phyloP scores from a whole-genome alignment of 805 yeast genomes.

The Suhomyces kilbournensis region DNA sequence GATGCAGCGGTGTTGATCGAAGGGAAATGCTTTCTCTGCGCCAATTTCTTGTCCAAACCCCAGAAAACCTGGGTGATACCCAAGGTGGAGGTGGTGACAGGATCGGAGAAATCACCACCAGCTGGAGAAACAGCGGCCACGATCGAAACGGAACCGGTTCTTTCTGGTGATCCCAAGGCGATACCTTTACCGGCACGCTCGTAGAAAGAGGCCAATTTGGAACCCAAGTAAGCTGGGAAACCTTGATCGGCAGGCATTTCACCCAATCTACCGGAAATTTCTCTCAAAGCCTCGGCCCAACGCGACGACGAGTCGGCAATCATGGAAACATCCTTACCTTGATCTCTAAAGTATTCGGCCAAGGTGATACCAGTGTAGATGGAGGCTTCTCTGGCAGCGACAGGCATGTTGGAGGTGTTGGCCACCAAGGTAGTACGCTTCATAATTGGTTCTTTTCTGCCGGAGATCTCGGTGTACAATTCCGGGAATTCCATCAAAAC shows the following conservation, averaged over 20 bases:
- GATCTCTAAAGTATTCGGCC: constrained; percentile 99
- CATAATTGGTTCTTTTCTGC: constrained; percentile 96
- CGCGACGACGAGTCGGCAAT: constrained; percentile 99
- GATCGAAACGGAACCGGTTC: constrained; percentile 97
- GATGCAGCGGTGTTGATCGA: constrained; percentile 95
- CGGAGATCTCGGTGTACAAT: constrained; percentile 83
- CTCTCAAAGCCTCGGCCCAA: constrained; percentile 99
- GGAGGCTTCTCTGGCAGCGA: constrained; percentile 99
- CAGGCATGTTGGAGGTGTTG: constrained; percentile 99
- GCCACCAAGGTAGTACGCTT: constrained; percentile 99
- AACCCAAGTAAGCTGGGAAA: constrained; percentile 99
- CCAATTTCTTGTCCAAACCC: constrained; percentile 98
- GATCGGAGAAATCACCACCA: constrained; percentile 99
- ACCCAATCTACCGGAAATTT: constrained; percentile 99
- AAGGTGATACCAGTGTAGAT: constrained; percentile 98
- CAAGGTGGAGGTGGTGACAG: constrained; percentile 95
- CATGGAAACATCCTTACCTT: constrained; percentile 98
- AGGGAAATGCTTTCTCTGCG: constrained; percentile 99
- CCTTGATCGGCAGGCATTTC: constrained; percentile 99
- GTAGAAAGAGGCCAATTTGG: constrained; percentile 96
- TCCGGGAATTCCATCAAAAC: constrained; percentile 99
- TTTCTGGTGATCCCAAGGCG: constrained; percentile 94
- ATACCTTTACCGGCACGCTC: constrained; percentile 98
- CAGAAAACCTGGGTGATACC: constrained; percentile 99
- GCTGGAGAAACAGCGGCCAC: constrained; percentile 99